These are phyloP conservation scores for Geranomyces variabilis DNA, from an alignment of 192 early-diverging fungal genomes.

Conservation along the genomic window DNA sequence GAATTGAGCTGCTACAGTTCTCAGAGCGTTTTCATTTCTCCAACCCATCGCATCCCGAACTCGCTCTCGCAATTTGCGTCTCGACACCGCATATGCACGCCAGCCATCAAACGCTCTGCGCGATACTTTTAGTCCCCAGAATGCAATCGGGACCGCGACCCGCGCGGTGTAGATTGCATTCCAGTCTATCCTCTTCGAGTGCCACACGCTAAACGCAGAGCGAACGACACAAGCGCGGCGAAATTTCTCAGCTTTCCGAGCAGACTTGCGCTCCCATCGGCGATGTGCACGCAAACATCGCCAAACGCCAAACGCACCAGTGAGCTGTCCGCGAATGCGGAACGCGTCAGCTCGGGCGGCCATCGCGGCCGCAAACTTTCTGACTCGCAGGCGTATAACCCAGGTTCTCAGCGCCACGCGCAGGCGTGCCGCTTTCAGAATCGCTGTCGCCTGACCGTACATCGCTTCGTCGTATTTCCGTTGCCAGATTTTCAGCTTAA, in stretches of 20 bases:
- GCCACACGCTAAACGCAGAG: conserved; percentile 6
- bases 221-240: neutral
- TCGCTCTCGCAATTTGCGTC: conserved; percentile 3
- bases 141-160: conserved; percentile 7
- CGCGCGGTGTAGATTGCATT: conserved; percentile 5
- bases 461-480: neutral
- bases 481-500: neutral
- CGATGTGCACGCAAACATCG: conserved; percentile 12
- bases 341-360: conserved; percentile 10
- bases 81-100: neutral
- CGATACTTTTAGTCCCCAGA: conserved; percentile 9
- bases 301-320: conserved; percentile 11
- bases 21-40: conserved; percentile 13
- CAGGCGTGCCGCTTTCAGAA: neutral
- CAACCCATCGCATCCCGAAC: conserved; percentile 25
- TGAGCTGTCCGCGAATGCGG: neutral
- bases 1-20: conserved; percentile 13
- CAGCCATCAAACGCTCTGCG: conserved; percentile 16
- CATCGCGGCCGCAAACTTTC: neutral
- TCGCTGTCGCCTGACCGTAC: neutral
- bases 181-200: conserved; percentile 18
- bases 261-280: conserved; percentile 3
- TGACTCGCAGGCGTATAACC: conserved; percentile 1
- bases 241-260: neutral
- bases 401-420: neutral